phyloP scores from a whole-genome alignment of 352 stramenopile species.

The Pelagophyceae sp. region DNA sequence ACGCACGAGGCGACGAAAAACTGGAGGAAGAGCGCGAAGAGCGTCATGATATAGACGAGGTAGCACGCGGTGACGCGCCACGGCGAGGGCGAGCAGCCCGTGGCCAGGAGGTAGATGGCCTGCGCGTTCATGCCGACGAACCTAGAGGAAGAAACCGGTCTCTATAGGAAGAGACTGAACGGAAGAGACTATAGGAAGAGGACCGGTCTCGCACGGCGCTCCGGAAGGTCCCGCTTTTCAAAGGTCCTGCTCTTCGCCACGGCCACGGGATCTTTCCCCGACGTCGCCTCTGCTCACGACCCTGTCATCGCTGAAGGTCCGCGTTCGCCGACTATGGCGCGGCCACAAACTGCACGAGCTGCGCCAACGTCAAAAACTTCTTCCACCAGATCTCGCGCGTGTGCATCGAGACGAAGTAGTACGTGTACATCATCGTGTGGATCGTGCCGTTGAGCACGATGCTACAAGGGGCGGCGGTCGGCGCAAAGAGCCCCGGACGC shows the following conservation, averaged over 20 bases:
- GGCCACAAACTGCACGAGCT: conserved; percentile 93
- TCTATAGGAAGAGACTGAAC: conserved; percentile 66
- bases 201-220: no score
- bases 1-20: conserved; percentile 91
- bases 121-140: conserved; percentile 75
- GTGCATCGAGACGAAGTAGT: conserved; percentile 95
- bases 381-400: conserved; percentile 90
- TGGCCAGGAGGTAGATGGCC: conserved; percentile 55
- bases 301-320: no score
- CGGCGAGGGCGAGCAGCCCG: conserved; percentile 44
- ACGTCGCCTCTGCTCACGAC: no score
- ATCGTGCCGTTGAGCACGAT: conserved; percentile 94
- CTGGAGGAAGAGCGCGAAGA: conserved; percentile 90
- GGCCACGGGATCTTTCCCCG: no score
- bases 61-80: conserved; percentile 71
- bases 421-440: conserved; percentile 98
- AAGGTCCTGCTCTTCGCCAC: no score
- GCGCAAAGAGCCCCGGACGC: neutral
- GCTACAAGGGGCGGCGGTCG: neutral
- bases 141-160: no score
- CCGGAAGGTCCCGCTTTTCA: no score
- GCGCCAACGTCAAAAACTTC: conserved; percentile 84
- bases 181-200: conserved; percentile 33
- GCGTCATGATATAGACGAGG: conserved; percentile 86
- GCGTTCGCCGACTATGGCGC: no score